Evolutionary conservation across 225 moss, liverwort and hornwort genomes (phyloP).

Genomic region (Physcomitrellopsis africana): DNA sequence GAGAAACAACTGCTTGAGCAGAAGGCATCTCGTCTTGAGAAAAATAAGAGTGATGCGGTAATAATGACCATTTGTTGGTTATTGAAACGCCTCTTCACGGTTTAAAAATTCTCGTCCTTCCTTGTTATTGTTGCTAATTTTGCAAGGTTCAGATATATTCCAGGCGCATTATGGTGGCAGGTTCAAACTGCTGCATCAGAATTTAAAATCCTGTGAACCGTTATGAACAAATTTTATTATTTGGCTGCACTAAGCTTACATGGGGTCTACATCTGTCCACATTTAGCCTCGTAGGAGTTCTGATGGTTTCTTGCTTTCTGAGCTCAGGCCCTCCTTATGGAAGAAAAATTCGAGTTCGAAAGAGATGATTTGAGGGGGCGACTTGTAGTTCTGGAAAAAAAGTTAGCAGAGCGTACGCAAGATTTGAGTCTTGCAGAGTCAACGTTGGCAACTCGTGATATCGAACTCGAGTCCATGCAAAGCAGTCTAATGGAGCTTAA

Average conservation of each 20-base stretch:
- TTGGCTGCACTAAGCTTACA: conserved; percentile 9
- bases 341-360: conserved; percentile 85
- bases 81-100: conserved; percentile 2
- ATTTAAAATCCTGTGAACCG: not conserved
- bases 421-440: conserved; percentile 85
- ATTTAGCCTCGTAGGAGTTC: conserved; percentile 12
- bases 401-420: conserved; percentile 85
- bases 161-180: not conserved
- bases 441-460: conserved; percentile 66
- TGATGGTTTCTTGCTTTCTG: conserved; percentile 31
- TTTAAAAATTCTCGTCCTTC: not conserved
- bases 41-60: conserved; percentile 86
- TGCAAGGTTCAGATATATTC: conserved; percentile 9
- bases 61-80: not conserved
- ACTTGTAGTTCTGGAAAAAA: conserved; percentile 79
- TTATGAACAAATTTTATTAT: not conserved
- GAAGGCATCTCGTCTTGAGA: conserved; percentile 83
- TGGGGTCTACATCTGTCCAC: conserved; percentile 15
- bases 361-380: conserved; percentile 85
- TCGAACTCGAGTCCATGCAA: conserved; percentile 77
- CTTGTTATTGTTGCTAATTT: conserved; percentile 8
- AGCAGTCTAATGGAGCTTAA: conserved; percentile 79
- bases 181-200: not conserved
- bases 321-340: conserved; percentile 74
- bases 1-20: conserved; percentile 94